A percentile compares a stretch with the other conserved stretches of the same genome.
phyloP scores from a whole-genome alignment of 495 filamentous ascomycete genomes.

The Neurospora sp. region DNA sequence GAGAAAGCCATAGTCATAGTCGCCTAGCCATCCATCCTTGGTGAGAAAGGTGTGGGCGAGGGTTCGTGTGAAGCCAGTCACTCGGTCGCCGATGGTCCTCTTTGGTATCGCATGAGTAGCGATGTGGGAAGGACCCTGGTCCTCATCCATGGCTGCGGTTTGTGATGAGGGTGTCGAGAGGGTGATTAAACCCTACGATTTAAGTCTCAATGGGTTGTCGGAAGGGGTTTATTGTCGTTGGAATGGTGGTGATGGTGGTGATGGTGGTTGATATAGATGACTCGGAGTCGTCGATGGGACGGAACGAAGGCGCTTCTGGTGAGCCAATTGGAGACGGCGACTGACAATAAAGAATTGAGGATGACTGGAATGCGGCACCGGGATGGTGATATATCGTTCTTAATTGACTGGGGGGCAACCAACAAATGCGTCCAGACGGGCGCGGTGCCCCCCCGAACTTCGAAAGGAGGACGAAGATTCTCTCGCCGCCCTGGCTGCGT shows the following conservation, averaged over 20 bases:
- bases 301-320: neutral
- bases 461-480: neutral
- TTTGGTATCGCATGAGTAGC: conserved; percentile 23
- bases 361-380: neutral
- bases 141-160: conserved; percentile 31
- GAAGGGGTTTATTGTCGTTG: neutral
- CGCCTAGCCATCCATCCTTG: conserved; percentile 66
- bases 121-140: conserved; percentile 36
- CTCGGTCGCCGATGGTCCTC: conserved; percentile 21
- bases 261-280: neutral
- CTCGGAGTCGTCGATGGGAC: neutral
- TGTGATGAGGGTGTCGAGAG: neutral
- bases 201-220: neutral
- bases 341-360: neutral
- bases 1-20: conserved; percentile 69
- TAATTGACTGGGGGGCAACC: neutral
- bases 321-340: neutral
- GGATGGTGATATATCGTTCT: neutral
- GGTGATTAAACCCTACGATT: neutral
- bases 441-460: neutral
- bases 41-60: conserved; percentile 33
- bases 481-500: neutral
- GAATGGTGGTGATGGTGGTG: neutral
- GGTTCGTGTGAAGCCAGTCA: conserved; percentile 23
- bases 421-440: neutral